Evolutionary conservation across 176 grass and related monocot species (phyloP).

Genomic region (Zoysia japonica): DNA sequence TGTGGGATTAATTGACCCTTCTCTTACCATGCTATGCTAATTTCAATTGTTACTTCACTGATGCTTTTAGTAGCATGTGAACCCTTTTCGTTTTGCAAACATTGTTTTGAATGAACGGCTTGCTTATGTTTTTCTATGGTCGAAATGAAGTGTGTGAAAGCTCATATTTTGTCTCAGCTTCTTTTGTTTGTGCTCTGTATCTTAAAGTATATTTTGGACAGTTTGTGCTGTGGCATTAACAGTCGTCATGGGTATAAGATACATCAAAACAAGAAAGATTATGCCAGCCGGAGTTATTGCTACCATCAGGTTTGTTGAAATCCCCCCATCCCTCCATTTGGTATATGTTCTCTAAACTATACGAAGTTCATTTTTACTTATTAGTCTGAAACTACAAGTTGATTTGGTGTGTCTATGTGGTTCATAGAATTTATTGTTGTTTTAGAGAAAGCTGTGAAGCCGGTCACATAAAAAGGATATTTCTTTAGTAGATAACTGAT

Average conservation of each 20-base stretch:
- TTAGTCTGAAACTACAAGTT: background rate
- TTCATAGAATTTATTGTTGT: background rate
- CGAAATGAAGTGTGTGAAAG: background rate
- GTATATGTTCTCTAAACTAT: background rate
- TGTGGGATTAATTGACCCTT: background rate
- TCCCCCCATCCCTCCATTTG: background rate
- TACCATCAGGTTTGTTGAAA: constrained; percentile 59
- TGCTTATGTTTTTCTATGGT: background rate
- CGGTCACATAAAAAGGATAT: background rate
- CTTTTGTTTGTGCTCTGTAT: constrained; percentile 17
- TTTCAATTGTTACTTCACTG: constrained; percentile 11
- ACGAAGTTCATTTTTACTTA: background rate
- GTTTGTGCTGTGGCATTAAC: constrained; percentile 71
- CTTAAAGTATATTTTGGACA: constrained; percentile 29
- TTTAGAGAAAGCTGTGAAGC: background rate
- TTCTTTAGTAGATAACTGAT: background rate
- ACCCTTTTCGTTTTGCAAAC: background rate
- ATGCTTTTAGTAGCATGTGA: background rate
- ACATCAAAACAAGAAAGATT: constrained; percentile 71
- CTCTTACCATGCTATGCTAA: background rate
- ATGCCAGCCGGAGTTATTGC: constrained; percentile 88
- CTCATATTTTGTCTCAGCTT: background rate
- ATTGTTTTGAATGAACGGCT: background rate
- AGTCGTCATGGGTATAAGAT: constrained; percentile 71
- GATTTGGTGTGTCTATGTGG: background rate